Conservation (phyloP, 1,284 basidiomycete species). For the Pseudozyma hubeiensis region DNA sequence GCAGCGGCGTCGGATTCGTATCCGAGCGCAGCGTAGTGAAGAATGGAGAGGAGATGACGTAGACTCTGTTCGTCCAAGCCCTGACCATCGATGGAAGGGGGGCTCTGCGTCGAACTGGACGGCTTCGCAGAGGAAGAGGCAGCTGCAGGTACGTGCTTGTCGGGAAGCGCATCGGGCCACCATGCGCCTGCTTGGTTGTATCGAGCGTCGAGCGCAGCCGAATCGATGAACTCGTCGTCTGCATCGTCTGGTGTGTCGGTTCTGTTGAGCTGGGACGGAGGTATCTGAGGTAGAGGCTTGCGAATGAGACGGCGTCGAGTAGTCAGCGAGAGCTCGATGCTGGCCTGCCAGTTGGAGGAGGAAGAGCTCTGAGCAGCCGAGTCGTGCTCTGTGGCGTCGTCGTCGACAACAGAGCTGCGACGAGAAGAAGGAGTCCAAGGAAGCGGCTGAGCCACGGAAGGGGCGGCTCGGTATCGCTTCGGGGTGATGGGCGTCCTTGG, state of each 20-base stretch:
- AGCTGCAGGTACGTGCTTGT: constrained; percentile 10
- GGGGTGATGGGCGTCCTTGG: constrained; percentile 26
- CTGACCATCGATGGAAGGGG: constrained; percentile 5
- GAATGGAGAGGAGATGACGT: constrained; percentile 39
- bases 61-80: constrained; percentile 50
- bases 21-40: constrained; percentile 44
- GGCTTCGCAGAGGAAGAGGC: constrained; percentile 4
- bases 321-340: constrained; percentile 55
- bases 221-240: constrained; percentile 8
- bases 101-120: not conserved
- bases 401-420: constrained; percentile 20
- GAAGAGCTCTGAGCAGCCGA: constrained; percentile 20
- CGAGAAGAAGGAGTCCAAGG: constrained; percentile 23
- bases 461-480: constrained; percentile 22
- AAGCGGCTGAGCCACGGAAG: constrained; percentile 14
- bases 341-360: constrained; percentile 48
- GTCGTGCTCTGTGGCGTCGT: constrained; percentile 7
- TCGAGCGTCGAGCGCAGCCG: constrained; percentile 28
- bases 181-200: constrained; percentile 34
- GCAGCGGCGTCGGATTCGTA: not conserved
- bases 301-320: constrained; percentile 58
- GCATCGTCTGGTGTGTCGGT: not conserved
- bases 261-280: constrained; percentile 13
- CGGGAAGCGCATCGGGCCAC: constrained; percentile 45
- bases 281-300: constrained; percentile 57